Evolutionary conservation across 306 rosid species (phyloP).

Genomic region (Nissolia schottii): DNA sequence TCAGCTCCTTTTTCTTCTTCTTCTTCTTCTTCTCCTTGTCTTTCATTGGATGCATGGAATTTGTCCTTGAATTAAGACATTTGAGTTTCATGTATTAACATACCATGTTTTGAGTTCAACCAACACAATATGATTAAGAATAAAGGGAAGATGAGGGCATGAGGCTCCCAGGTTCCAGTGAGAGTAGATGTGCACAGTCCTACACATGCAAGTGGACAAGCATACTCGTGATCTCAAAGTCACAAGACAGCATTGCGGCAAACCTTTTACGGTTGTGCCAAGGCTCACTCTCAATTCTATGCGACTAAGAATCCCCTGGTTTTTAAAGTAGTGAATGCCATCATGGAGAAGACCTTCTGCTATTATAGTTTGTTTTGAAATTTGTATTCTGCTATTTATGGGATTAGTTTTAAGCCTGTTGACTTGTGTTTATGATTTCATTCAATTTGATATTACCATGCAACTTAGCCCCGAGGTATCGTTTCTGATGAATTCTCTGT

Average conservation of each 20-base stretch:
- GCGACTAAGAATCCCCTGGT: no score
- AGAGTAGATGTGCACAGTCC: no score
- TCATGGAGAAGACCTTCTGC: neutral
- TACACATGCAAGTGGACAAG: no score
- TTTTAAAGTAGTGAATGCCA: neutral
- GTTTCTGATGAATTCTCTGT: neutral
- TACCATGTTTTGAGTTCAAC: neutral
- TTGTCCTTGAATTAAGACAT: neutral
- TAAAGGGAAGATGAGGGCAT: no score
- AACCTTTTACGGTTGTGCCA: no score
- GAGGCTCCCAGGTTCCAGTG: no score
- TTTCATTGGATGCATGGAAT: neutral
- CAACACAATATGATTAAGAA: neutral
- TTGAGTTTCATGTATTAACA: neutral
- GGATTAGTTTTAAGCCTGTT: neutral
- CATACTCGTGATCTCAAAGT: no score
- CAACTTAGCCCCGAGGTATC: neutral
- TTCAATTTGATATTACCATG: neutral
- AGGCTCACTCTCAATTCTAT: no score
- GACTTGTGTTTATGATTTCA: neutral
- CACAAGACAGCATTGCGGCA: no score
- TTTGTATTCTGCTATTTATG: neutral
- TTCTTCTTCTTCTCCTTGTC: no score
- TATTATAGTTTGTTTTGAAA: neutral
- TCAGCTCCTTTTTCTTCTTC: no score